A percentile compares a stretch with the other conserved stretches of the same genome.
These are phyloP conservation scores for Acer saccharum DNA, from an alignment of 345 rosid genomes.

Conservation along the genomic window DNA sequence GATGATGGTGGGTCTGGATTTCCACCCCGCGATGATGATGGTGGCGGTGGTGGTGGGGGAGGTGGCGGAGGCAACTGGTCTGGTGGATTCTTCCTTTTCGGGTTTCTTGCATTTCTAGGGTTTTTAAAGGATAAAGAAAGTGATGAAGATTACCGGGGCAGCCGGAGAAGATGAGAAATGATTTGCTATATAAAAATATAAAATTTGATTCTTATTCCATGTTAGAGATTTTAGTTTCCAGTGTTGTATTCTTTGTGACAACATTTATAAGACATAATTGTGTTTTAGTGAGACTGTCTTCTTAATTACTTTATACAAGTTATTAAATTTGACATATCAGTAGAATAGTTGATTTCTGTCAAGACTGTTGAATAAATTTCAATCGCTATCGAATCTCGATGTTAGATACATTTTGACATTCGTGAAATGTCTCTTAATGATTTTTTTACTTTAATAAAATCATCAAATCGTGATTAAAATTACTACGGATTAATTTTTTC, in stretches of 20 bases:
- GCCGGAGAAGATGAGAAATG: constrained; percentile 54
- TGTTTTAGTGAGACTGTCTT: too few relatives aligned
- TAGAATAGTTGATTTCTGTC: too few relatives aligned
- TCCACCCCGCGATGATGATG: constrained; percentile 69
- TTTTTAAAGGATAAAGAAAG: constrained; percentile 81
- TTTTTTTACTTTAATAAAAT: too few relatives aligned
- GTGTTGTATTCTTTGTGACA: not conserved
- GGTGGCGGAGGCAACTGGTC: constrained; percentile 95
- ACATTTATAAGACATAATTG: too few relatives aligned
- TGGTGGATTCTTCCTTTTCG: constrained; percentile 88
- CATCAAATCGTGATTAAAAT: too few relatives aligned
- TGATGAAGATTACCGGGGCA: constrained; percentile 57
- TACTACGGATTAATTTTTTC: too few relatives aligned
- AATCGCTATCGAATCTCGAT: too few relatives aligned
- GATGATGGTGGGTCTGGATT: constrained; percentile 86
- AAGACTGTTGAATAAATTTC: too few relatives aligned
- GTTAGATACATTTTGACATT: too few relatives aligned
- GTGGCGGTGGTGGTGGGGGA: constrained; percentile 89
- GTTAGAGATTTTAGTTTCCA: not conserved
- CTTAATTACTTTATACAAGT: too few relatives aligned
- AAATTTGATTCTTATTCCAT: not conserved
- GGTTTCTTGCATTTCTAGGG: constrained; percentile 84
- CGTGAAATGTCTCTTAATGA: too few relatives aligned
- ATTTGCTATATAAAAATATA: not conserved
- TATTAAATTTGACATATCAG: too few relatives aligned